Base-by-base conservation (phyloP, 2,329 filamentous ascomycete species). In the Sclerotinia subarctica region DNA sequence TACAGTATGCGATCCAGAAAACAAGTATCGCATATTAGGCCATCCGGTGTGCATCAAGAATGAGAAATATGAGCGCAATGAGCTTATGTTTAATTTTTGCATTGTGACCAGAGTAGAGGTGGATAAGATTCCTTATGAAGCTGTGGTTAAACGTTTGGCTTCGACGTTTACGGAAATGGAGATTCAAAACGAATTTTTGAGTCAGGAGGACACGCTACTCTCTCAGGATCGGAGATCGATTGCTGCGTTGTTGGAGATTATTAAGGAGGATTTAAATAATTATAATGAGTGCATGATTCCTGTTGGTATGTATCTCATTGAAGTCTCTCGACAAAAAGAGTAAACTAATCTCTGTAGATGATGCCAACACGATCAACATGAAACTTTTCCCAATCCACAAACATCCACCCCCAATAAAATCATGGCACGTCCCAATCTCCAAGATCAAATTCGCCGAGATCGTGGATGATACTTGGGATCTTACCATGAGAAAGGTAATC, bases 271-370 rank as follows among this genome's bases (percentile, higher is more conserved):
- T 77, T 78, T 99, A 73, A 97, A 98, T 77, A 96, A 96, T 75
- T 99, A 97, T 76, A 94, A 92, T 76, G 95, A 99, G 81, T 97
- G 94, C 83, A 97, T 97, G 94, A 97, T 97, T 75, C 94, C 94
- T 0, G 94, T 97, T 71, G 92, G 92, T 94, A 81, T 71, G 86
- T 82, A 21, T 70, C 32, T 44, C 26, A 24, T 15, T n/a, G n/a
- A 1, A 8, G n/a, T 6, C 11, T 5, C 26, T 38, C 13, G 5
- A 5, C 10, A n/a, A 58, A 38, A 67, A 68, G 11, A 29, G 64
- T 42, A 15, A 66, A 26, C 42, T 68, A n/a, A 74, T 64, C 32
- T 29, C 42, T 44, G 24, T 66, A 93, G 93, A 97, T 78, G 93
- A 96, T 73, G 89, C 93, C 70, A 97, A 97, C 78, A 97, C 93